Base-by-base conservation (phyloP, 352 stramenopile species). In the Peronospora belbahrii region DNA sequence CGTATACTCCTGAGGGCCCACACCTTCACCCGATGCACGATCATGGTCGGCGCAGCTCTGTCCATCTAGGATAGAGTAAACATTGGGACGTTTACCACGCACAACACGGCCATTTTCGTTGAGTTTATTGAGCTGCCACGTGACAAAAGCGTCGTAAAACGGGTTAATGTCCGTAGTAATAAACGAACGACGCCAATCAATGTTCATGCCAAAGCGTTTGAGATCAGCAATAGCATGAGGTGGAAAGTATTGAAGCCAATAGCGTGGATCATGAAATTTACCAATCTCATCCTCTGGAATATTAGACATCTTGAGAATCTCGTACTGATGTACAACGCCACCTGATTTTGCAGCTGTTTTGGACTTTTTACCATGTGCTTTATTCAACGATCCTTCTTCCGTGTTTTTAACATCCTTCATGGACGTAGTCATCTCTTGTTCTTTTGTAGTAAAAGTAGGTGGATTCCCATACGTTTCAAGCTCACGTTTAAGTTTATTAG, bases 31-130 rank as follows among this genome's bases (percentile, higher is more conserved):
- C 25, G 91, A 97, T 2, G 89, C 93, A 32, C 97, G 89, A 65
- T 99, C 97, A 71, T 99, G 97, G 72, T 99, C 97, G 0, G 96
- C 95, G 63, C 97, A 99, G 35, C 96, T 97, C 58, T 99, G 97
- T 56, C 95, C 93, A 68, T 99, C 97, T 25, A 98, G 54, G 24
- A 97, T 89, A 22, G 94, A 98, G 74, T 94, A 99, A 11, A 99
- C 92, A 60, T 98, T 99, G 41, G 97, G 97, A 25, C 97, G 83
- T 65, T 98, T 99, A 53, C 97, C 97, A 60, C 97, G 81, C 35
- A 77, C 83, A 11, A 94, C 62, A 36, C 83, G 82, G 9, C 71
- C 71, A 64, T 88, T 88, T 51, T 96, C 91, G 31, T 96, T 92
- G 10, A 99, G 74, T 27, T 88, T 95, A 69, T 98, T 95, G 56